phyloP scores from a whole-genome alignment of 768 basidiomycete species.

The Boletus rubroflammeus region DNA sequence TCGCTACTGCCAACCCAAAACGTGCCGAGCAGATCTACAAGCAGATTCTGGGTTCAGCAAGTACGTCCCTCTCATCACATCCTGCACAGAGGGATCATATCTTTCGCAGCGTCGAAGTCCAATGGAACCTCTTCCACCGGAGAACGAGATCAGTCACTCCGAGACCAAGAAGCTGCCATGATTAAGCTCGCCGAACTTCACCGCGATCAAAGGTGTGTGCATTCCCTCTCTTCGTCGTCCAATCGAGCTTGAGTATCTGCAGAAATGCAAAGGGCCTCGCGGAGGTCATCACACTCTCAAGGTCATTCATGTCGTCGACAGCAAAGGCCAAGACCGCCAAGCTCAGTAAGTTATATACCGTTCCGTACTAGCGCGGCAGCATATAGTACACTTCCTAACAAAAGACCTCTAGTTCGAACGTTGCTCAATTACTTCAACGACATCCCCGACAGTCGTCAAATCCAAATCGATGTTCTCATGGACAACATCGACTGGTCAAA shows the following conservation, averaged over 20 bases:
- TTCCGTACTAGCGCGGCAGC: background rate
- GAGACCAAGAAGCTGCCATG: constrained; percentile 83
- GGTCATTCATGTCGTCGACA: constrained; percentile 87
- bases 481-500: constrained; percentile 95
- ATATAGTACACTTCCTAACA: background rate
- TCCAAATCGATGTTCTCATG: constrained; percentile 80
- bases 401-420: constrained; percentile 66
- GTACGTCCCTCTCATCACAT: constrained; percentile 19
- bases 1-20: constrained; percentile 45
- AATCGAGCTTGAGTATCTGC: constrained; percentile 1
- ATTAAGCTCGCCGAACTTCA: constrained; percentile 85
- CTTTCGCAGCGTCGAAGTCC: constrained; percentile 28
- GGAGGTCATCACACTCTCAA: constrained; percentile 77
- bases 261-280: constrained; percentile 86
- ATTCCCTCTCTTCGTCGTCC: background rate
- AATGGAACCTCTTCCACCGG: constrained; percentile 32
- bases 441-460: constrained; percentile 69
- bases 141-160: constrained; percentile 55
- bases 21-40: constrained; percentile 75
- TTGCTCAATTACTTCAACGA: constrained; percentile 84
- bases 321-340: constrained; percentile 98
- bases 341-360: constrained; percentile 53
- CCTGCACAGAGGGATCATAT: background rate
- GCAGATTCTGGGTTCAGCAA: constrained; percentile 50
- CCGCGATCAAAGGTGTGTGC: constrained; percentile 73